Base-by-base conservation (phyloP, 768 basidiomycete genomes). In the Cyclocybe cylindracea region DNA sequence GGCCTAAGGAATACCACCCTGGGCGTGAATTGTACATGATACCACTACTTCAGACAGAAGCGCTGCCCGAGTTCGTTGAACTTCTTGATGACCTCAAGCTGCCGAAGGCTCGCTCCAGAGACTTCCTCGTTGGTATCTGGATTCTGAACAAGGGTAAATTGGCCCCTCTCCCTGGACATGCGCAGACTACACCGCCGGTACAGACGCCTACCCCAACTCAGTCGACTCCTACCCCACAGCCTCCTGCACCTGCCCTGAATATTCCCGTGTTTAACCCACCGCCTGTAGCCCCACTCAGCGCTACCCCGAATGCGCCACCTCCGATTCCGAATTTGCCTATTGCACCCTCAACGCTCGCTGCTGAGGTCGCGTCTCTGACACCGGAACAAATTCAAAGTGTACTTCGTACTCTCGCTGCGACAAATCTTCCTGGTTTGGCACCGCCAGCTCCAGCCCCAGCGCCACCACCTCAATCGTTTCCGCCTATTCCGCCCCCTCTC, bases 1-100 rank as follows among this genome's bases (percentile, higher is more conserved):
- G 82, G 37, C 85, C 89, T 7, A 85, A 87, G 57, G 86, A 91
- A 9, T 70, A 81, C 61, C 77, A 82, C 50, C 87, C 89, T 37
- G 93, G 92, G 33, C 87, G 89, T 50, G 94, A 96, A 64, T 70
- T 95, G 34, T 96, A 96, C 61, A 80, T 95, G 58, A 79, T 95
- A 13, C 94, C 94, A 1, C 69, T 96, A 11, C 72, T 78, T 16
- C 76, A 87, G 18, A 76, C 70, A 29, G 79, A 86, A 44, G 76
- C 85, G 0, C 70, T 94, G 2, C 94, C 94, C 1, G 94, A 95
- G 52, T 95, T 85, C 60, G 78, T 95, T 57, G 91, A 94, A 60
- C 74, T 95, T 1, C 68, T 94, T 42, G 93, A 95, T 58, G 78
- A 89, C 24, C 76, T 93, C 41, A 77, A 75, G 50, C 66, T 96